These are phyloP conservation scores for Moesziomyces globuligerus DNA, from an alignment of 1,284 basidiomycete species.

Conservation along the genomic window DNA sequence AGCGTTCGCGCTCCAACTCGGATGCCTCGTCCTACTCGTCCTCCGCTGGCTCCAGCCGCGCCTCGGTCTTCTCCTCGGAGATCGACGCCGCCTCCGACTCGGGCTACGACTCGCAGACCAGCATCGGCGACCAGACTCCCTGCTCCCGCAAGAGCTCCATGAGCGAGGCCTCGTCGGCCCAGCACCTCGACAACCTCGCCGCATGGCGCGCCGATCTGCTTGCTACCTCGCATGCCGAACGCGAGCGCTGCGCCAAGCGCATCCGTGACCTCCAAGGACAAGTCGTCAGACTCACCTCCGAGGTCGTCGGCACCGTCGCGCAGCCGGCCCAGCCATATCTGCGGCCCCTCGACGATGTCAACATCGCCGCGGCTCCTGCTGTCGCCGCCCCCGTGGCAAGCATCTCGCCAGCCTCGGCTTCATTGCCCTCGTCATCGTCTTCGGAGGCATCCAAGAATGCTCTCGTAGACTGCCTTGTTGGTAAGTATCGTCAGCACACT, in stretches of 20 bases:
- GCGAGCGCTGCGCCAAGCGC: slow-evolving; percentile 34
- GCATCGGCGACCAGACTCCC: slow-evolving; percentile 30
- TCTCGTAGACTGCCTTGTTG: slow-evolving; percentile 56
- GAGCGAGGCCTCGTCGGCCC: slow-evolving; percentile 16
- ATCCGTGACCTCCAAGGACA: slow-evolving; percentile 32
- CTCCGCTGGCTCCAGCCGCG: slow-evolving; percentile 33
- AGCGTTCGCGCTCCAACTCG: slow-evolving; percentile 47
- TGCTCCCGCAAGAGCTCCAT: slow-evolving; percentile 41
- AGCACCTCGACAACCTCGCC: slow-evolving; percentile 27
- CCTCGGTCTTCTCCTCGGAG: slow-evolving; percentile 48
- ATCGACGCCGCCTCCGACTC: slow-evolving; percentile 23
- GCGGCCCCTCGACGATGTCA: no score
- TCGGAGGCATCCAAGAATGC: slow-evolving; percentile 30
- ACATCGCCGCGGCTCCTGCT: not conserved
- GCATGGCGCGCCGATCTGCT: slow-evolving; percentile 32
- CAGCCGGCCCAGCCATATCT: slow-evolving; percentile 7
- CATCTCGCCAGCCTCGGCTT: slow-evolving; percentile 27
- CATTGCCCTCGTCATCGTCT: slow-evolving; percentile 23
- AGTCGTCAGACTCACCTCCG: slow-evolving; percentile 34
- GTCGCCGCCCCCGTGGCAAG: slow-evolving; percentile 8
- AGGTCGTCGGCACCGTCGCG: slow-evolving; percentile 19
- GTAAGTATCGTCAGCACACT: slow-evolving; percentile 58
- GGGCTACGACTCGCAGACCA: slow-evolving; percentile 34
- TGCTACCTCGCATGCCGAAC: slow-evolving; percentile 16
- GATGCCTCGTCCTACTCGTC: slow-evolving; percentile 37